Percentiles rank a stretch among this genome's conserved stretches.
phyloP scores from a whole-genome alignment of 331 rosid species.

The Cydonia oblonga region DNA sequence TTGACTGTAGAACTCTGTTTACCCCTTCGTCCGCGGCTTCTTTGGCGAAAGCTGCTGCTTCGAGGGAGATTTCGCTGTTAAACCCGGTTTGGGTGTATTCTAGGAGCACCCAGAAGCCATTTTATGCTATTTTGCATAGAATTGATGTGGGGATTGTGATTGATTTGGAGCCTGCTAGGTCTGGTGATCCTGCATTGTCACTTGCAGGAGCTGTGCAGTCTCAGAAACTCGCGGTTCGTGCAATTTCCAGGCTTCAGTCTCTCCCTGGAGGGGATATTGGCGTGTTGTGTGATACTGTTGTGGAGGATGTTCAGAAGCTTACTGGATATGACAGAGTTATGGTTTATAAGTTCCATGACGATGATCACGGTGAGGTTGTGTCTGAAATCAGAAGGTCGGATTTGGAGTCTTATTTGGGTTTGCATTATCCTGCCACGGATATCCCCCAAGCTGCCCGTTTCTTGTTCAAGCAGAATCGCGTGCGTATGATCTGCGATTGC shows the following conservation, averaged over 20 bases:
- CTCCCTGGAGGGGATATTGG: slow-evolving; percentile 65
- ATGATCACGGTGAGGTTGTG: slow-evolving; percentile 81
- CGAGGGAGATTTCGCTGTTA: slow-evolving; percentile 47
- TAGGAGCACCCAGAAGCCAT: slow-evolving; percentile 48
- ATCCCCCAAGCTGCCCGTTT: slow-evolving; percentile 80
- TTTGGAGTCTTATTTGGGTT: slow-evolving; percentile 63
- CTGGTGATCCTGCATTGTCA: slow-evolving; percentile 57
- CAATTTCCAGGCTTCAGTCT: slow-evolving; percentile 75
- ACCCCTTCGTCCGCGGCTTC: slow-evolving; percentile 53
- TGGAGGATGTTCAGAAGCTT: slow-evolving; percentile 66
- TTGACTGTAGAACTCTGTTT: slow-evolving; percentile 55
- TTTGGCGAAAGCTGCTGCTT: slow-evolving; percentile 39
- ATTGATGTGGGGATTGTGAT: slow-evolving; percentile 77
- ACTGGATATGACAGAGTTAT: slow-evolving; percentile 84
- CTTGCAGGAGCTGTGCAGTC: slow-evolving; percentile 80
- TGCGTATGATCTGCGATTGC: slow-evolving; percentile 74
- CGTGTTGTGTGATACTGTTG: slow-evolving; percentile 53
- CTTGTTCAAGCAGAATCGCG: slow-evolving; percentile 66
- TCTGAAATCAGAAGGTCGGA: slow-evolving; percentile 62
- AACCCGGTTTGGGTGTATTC: slow-evolving; percentile 68
- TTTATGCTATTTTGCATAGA: slow-evolving; percentile 74
- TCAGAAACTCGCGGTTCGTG: slow-evolving; percentile 69
- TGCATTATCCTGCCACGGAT: slow-evolving; percentile 79
- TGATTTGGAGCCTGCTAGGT: slow-evolving; percentile 74
- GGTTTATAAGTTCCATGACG: slow-evolving; percentile 78